Evolutionary conservation across 129 eudicot genomes (phyloP), one percentile per base, ranked within the genome.

Genomic region (Artemisia annua): DNA sequence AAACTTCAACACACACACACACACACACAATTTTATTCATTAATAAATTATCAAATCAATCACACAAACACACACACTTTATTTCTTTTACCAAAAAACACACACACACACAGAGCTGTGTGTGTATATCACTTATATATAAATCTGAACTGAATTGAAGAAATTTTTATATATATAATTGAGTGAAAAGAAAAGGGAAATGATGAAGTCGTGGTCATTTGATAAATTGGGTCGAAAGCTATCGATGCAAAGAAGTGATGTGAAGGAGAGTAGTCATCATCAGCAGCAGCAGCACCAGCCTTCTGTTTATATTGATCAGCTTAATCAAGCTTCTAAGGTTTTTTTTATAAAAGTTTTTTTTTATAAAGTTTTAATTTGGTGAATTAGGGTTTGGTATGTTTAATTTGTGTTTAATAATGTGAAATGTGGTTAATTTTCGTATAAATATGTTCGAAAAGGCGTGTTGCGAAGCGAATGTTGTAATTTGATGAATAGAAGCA

Each of bases 311-410:
- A 48, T 82, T 7, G 87, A 89, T 82, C 90, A 84, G 24, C 85
- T 93, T 17, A 79, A 77, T 84, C 83, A 78, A 59, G 98, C 92
- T 66, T 80, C 96, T 3, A 85, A 87, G 98, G 98, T 92, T 51
- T 5, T 52, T 15, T 55, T 67, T 70, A 10, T n/a, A n/a, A n/a
- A n/a, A n/a, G n/a, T n/a, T n/a, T 13, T 7, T 19, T 74, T 61
- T 62, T 48, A 39, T 16, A 20, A 20, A 20, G 19, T 46, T 13
- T 46, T 3, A 19, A 3, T 6, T 28, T 35, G 6, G 54, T 43
- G 16, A 22, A 35, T 65, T 78, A 78, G 73, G 82, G 82, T 78
- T 78, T 78, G 46, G 15, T 39, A 6, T n/a, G n/a, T n/a, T 63
- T 26, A 4, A 46, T 53, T 54, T 55, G 12, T 48, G 43, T 28